Evolutionary conservation across 768 basidiomycete species (phyloP), one percentile per base, ranked within the genome.

Genomic region (Crucibulum laeve): DNA sequence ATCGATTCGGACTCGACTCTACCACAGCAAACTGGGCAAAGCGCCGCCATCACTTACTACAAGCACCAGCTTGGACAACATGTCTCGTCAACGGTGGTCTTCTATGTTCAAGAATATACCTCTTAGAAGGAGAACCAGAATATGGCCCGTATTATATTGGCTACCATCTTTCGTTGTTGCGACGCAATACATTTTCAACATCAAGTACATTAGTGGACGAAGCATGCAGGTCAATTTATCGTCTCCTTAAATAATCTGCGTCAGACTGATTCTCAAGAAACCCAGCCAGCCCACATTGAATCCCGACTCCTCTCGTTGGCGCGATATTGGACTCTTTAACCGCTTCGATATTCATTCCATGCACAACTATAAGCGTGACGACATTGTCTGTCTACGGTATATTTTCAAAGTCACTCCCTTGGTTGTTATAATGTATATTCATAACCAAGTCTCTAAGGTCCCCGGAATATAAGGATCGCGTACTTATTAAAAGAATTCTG

Each of bases 251-350:
- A 30, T 19, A 7, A 17, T 18, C 17, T 13, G 8, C 10, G 35
- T 2, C 39, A 24, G 17, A 39, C 41, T 36, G 41, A 38, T 33
- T 3, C 33, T 25, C 26, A 35, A 24, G 25, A 17, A 28, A 11
- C 36, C 43, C 38, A 65, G 62, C 55, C 67, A 82, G 79, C 74
- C 87, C 23, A 85, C 83, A 24, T 69, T 89, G 44, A 89, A 88
- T 56, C 87, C 87, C 25, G 78, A 87, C 56, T 69, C 72, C 3
- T 87, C 84, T 1, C 38, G 58, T 5, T 78, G 68, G 70, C 69
- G 70, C 48, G 87, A 89, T 54, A 57, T 84, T 25, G 82, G 71
- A 13, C 48, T 87, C 15, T 87, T 87, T 53, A 76, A 83, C 59
- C 74, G 77, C 4, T 57, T 68, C 49, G 67, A 71, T 0, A 53